phyloP scores from a whole-genome alignment of 139 green algal genomes.

The Chlamydomonas eustigma region DNA sequence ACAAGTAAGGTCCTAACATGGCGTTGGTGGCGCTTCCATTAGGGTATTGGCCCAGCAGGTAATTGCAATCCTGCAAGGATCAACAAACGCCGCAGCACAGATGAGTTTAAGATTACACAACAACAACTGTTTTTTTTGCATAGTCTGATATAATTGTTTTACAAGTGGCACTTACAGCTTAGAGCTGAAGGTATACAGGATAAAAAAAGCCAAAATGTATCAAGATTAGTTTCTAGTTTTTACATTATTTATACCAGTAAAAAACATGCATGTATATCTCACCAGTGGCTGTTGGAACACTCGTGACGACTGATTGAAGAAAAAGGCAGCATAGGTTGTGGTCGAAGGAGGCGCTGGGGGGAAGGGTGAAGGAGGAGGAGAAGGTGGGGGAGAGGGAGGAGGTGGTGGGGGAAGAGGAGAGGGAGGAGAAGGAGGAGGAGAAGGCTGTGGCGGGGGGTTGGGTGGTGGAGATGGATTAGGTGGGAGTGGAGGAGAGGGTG shows the following conservation, averaged over 20 bases:
- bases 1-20: background rate
- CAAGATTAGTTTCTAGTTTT: too few species aligned
- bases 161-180: too few species aligned
- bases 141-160: slow-evolving; percentile 2
- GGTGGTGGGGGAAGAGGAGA: background rate
- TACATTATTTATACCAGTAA: too few species aligned
- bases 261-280: too few species aligned
- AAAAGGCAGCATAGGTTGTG: background rate
- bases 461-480: background rate
- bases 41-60: background rate
- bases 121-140: too few species aligned
- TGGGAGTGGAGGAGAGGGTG: background rate
- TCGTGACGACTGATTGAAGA: slow-evolving; percentile 2
- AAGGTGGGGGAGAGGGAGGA: background rate
- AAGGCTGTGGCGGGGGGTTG: background rate
- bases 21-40: background rate
- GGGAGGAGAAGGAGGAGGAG: background rate
- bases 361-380: background rate
- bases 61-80: slow-evolving; percentile 3
- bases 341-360: background rate
- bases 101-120: too few species aligned
- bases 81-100: too few species aligned
- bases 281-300: too few species aligned
- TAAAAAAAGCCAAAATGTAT: too few species aligned
- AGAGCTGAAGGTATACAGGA: too few species aligned